Conservation (phyloP, 805 yeast species). For the Sugiyamaella marilandica region DNA sequence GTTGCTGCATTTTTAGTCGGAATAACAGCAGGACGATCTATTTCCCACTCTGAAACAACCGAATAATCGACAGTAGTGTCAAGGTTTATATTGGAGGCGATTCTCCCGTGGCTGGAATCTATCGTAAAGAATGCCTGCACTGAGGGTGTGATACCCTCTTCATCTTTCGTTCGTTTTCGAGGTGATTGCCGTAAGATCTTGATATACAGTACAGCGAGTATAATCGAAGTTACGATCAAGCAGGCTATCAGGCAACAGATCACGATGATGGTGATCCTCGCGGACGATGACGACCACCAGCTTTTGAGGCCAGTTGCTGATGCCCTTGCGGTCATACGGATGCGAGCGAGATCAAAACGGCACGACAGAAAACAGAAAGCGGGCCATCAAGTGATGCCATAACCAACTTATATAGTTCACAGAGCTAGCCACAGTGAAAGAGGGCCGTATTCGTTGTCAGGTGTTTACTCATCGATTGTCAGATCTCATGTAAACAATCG, state of each 20-base stretch:
- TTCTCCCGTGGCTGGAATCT: neutral
- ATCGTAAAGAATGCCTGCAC: neutral
- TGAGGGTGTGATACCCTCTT: neutral
- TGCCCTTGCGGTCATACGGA: neutral
- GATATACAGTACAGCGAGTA: neutral
- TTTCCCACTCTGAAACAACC: no score
- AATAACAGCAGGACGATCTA: no score
- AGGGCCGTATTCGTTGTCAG: neutral
- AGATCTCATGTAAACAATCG: no score
- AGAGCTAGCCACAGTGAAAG: neutral
- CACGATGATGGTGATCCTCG: constrained; percentile 2
- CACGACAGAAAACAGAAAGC: neutral
- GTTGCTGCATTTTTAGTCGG: no score
- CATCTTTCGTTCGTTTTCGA: neutral
- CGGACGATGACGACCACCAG: constrained; percentile 4
- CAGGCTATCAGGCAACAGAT: neutral
- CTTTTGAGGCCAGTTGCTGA: neutral
- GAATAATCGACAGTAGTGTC: no score
- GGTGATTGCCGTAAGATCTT: neutral
- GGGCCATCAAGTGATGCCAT: neutral
- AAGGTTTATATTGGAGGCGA: neutral
- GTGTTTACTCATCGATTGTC: neutral
- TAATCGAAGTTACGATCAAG: neutral
- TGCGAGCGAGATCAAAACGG: neutral
- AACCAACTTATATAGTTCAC: neutral